phyloP scores from a whole-genome alignment of 2,329 filamentous ascomycete species.

The Ilyonectria mors-panacis region DNA sequence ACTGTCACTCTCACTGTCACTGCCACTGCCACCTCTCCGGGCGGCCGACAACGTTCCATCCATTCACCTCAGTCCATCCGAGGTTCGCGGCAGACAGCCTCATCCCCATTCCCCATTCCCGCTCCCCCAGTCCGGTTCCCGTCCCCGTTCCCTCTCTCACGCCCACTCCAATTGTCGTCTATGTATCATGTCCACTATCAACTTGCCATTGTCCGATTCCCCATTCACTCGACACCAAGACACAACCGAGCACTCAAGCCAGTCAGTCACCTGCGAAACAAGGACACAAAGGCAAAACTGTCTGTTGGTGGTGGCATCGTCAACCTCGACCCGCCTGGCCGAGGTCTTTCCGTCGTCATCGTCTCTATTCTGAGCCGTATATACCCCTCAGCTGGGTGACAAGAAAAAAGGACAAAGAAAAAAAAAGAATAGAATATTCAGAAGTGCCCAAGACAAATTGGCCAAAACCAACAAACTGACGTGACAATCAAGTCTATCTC shows the following conservation, averaged over 20 bases:
- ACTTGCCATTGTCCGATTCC: slow-evolving; percentile 8
- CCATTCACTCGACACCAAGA: slow-evolving; percentile 9
- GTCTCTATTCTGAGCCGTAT: slow-evolving; percentile 44
- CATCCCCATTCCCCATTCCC: neutral
- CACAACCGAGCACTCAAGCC: slow-evolving; percentile 9
- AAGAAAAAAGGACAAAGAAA: slow-evolving; percentile 28
- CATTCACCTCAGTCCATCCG: slow-evolving; percentile 17
- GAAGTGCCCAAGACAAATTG: slow-evolving; percentile 30
- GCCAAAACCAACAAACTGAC: slow-evolving; percentile 29
- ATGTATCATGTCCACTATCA: neutral
- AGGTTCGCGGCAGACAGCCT: slow-evolving; percentile 14
- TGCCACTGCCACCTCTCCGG: slow-evolving; percentile 10
- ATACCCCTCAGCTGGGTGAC: slow-evolving; percentile 25
- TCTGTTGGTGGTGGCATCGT: slow-evolving; percentile 44
- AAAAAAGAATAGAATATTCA: slow-evolving; percentile 28
- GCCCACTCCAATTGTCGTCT: neutral
- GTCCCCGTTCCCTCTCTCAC: neutral
- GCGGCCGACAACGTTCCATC: slow-evolving; percentile 23
- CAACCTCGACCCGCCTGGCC: slow-evolving; percentile 46
- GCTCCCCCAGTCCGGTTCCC: neutral
- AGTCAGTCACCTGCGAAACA: slow-evolving; percentile 22
- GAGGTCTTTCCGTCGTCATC: slow-evolving; percentile 44
- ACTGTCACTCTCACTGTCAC: slow-evolving; percentile 2
- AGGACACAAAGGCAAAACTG: slow-evolving; percentile 31
- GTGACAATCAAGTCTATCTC: slow-evolving; percentile 43